Conservation (phyloP, 108 stramenopile species). For the Skeletonema tropicum region DNA sequence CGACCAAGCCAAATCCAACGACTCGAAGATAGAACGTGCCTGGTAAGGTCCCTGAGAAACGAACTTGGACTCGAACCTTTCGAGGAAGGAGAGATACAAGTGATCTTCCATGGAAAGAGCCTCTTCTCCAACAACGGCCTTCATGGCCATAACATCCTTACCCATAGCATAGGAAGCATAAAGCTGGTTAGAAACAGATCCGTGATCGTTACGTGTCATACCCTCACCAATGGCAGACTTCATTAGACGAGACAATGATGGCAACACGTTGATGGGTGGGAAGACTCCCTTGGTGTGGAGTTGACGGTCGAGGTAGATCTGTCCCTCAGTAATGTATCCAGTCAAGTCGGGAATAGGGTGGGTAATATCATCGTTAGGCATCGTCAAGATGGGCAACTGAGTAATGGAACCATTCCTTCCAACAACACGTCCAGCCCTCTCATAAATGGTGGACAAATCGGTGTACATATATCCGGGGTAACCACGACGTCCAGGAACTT, state of each 20-base stretch:
- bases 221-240: conserved; percentile 99
- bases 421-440: conserved; percentile 98
- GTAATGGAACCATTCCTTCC: conserved; percentile 99
- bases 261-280: conserved; percentile 99
- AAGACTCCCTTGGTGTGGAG: conserved; percentile 98
- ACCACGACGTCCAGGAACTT: conserved; percentile 99
- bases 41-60: conserved; percentile 98
- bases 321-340: conserved; percentile 99
- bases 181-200: conserved; percentile 98
- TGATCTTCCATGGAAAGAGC: conserved; percentile 99
- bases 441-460: conserved; percentile 99
- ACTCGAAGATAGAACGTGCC: conserved; percentile 98
- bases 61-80: conserved; percentile 99
- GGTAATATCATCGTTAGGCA: conserved; percentile 99
- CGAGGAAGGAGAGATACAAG: conserved; percentile 97
- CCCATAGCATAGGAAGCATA: conserved; percentile 99
- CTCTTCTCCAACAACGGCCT: conserved; percentile 99
- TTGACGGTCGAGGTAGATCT: conserved; percentile 98
- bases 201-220: conserved; percentile 98
- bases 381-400: conserved; percentile 99
- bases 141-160: conserved; percentile 99
- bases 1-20: conserved; percentile 98
- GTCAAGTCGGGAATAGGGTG: conserved; percentile 99
- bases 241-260: conserved; percentile 98
- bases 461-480: conserved; percentile 99